These are phyloP conservation scores for Chlamydomonas schloesseri DNA, from an alignment of 139 green algal genomes.

Conservation along the genomic window DNA sequence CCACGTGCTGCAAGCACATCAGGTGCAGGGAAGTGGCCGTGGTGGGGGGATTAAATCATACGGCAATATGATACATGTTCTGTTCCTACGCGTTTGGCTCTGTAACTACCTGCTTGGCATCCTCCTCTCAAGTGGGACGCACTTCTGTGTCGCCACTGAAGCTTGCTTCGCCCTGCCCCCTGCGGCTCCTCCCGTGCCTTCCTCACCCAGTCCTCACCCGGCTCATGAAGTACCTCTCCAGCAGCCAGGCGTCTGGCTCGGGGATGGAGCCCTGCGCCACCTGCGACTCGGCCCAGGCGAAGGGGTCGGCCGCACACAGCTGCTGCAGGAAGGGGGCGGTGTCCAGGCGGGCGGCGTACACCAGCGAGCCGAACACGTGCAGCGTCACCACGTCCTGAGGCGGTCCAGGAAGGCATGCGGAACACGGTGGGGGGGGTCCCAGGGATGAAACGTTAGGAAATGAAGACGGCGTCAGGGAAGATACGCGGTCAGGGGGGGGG, in stretches of 20 bases:
- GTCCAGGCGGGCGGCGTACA: constrained; percentile 29
- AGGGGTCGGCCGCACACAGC: constrained; percentile 25
- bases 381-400: constrained; percentile 23
- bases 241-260: constrained; percentile 39
- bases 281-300: constrained; percentile 31
- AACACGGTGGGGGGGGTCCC: too few species aligned
- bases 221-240: constrained; percentile 46
- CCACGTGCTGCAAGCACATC: background rate
- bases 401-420: too few species aligned
- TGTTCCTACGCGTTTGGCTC: too few species aligned
- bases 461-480: too few species aligned
- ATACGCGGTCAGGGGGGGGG: too few species aligned
- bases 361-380: constrained; percentile 16
- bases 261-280: constrained; percentile 2
- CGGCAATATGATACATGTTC: too few species aligned
- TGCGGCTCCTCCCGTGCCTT: too few species aligned
- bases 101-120: background rate
- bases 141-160: background rate
- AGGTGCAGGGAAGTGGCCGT: background rate
- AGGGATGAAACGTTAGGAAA: too few species aligned
- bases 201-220: too few species aligned
- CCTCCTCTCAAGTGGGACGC: too few species aligned
- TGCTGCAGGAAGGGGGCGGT: constrained; percentile 14
- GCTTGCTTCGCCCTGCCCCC: background rate
- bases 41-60: background rate